Conservation (phyloP, 1,139 yeast species). For the Sugiyamaella japonica region DNA sequence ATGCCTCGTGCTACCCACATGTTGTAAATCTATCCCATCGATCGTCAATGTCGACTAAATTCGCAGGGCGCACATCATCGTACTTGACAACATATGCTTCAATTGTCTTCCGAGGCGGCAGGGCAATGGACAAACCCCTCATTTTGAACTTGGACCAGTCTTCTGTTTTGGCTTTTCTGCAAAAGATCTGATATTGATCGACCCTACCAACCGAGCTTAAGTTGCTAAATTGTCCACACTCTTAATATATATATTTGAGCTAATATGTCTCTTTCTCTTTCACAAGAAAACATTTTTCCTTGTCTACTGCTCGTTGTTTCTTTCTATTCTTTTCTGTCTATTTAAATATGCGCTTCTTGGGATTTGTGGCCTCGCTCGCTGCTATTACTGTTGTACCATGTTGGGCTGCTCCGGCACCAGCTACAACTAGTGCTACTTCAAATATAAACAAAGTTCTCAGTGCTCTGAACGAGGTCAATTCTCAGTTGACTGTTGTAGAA, state of each 20-base stretch:
- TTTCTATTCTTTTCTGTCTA: not conserved
- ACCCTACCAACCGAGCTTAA: not conserved
- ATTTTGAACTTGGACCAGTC: not conserved
- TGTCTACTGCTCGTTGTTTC: not conserved
- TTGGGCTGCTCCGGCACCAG: conserved; percentile 12
- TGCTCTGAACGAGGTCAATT: conserved; percentile 7
- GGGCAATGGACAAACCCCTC: not conserved
- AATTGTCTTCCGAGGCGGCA: not conserved
- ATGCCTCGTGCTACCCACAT: not conserved
- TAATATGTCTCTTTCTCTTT: not conserved
- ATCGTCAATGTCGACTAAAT: not conserved
- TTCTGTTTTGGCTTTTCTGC: too few relatives aligned
- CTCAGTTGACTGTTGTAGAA: conserved; percentile 13
- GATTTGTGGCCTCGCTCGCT: not conserved
- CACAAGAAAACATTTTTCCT: too few relatives aligned
- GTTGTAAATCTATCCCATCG: not conserved
- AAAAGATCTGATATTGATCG: not conserved
- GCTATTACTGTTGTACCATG: conserved; percentile 8
- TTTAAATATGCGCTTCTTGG: conserved; percentile 13
- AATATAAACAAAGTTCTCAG: conserved; percentile 6
- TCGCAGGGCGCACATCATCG: not conserved
- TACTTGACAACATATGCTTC: too few relatives aligned
- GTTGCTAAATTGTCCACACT: not conserved
- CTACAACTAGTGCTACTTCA: conserved; percentile 11
- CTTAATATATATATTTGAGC: not conserved